Base-by-base conservation (phyloP, 1,284 basidiomycete species). In the Ceratobasidium papillatum region DNA sequence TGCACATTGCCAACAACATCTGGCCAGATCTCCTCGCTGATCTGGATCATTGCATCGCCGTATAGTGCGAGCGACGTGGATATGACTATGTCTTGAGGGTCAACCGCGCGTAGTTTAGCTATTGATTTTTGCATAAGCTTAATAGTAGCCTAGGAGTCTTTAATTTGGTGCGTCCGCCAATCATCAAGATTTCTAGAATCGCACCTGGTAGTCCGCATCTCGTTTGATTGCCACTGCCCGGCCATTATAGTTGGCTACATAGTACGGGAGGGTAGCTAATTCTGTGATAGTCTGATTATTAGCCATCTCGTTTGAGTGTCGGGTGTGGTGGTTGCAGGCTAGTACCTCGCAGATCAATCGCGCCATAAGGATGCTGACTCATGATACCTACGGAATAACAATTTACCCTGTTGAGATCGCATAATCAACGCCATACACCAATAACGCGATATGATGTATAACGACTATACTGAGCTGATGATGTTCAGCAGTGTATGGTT, bases 21-120 rank as follows among this genome's bases (percentile, higher is more conserved):
- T 5, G 61, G 41, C 61, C 61, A 63, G n/a, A 32, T 47, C 25
- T 61, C 59, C 34, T 61, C 38, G 36, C 59, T 61, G 41, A 61
- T 43, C 12, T 43, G 36, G 5, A 61, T 22, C 9, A 45, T n/a
- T n/a, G 41, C 9, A 49, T 49, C 27, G 8, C 30, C 41, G 38
- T 63, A 63, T 2, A 32, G 41, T 11, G 38, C 17, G 11, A 63
- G 22, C 2, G 43, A 5, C 1, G 61, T 63, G 2, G 27, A 63
- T 47, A 63, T 63, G 27, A 47, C n/a, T 17, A 63, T 32, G 19
- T 63, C 43, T 17, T 32, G 38, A 3, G 34, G 2, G 17, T 63
- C 27, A 1, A 32, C 25, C 0, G 25, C 3, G 22, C 61, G 61
- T 8, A 63, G 43, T 43, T 45, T 30, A 12, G 43, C 17, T 17